phyloP scores from a whole-genome alignment of 2,329 filamentous ascomycete genomes.

The Diaporthe humulicola region DNA sequence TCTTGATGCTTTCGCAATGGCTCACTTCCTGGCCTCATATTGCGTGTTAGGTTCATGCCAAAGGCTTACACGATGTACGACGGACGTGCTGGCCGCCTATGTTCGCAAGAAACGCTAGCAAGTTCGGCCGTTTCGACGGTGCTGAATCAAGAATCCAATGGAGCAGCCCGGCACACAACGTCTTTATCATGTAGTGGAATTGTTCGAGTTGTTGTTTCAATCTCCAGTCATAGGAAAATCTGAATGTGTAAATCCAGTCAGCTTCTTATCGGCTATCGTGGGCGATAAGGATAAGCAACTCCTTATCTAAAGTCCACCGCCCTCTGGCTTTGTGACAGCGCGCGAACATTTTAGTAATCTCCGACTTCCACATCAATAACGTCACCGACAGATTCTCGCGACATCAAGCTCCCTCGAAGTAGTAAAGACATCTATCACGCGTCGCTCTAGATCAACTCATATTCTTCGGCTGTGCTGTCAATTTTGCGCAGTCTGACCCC shows the following conservation, averaged over 20 bases:
- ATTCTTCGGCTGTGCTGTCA: constrained; percentile 63
- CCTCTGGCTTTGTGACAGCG: background rate
- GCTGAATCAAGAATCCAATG: background rate
- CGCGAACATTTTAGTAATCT: background rate
- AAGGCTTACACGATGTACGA: background rate
- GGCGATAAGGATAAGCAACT: constrained; percentile 9
- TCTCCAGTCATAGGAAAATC: too few relatives aligned
- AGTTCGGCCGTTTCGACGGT: background rate
- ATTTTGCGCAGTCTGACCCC: constrained; percentile 63
- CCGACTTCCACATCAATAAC: constrained; percentile 21
- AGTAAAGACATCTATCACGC: constrained; percentile 18
- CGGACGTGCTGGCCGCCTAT: too few relatives aligned
- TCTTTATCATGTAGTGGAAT: background rate
- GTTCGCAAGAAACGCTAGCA: background rate
- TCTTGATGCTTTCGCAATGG: background rate
- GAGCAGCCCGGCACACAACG: background rate
- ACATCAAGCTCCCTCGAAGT: constrained; percentile 25
- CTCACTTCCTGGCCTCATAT: too few relatives aligned
- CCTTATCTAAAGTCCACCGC: constrained; percentile 2
- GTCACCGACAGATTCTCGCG: constrained; percentile 34
- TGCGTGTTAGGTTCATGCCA: too few relatives aligned
- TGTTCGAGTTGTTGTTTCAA: background rate
- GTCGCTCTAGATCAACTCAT: constrained; percentile 8
- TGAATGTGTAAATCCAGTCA: background rate
- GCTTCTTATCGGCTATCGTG: background rate